Evolutionary conservation across 164 flowering plant species (phyloP), one percentile per base, ranked within the genome.

Genomic region (Macadamia integrifolia): DNA sequence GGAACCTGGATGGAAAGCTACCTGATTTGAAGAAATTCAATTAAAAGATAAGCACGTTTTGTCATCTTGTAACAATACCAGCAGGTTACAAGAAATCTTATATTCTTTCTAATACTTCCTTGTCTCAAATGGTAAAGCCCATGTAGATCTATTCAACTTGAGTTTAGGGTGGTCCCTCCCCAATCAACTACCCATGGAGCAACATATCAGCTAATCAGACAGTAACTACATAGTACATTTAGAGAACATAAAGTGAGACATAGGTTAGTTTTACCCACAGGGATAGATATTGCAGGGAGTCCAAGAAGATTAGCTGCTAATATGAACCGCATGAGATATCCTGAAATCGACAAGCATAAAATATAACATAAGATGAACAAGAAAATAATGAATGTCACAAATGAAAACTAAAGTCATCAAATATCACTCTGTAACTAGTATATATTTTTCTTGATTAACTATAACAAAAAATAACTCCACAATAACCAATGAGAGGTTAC

Each of bases 231-330:
- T 61, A 29, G 30, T 18, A 17, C 28, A 65, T 60, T 64, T 9
- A 48, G 17, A 29, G 57, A 18, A 42, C 28, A 46, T 46, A 61
- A 17, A 23, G 15, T 13, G n/a, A 49, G 1, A 40, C 14, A 58
- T 60, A 65, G 62, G 61, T 11, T 56, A 15, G 17, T n/a, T 72
- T 43, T 53, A 81, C 93, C 72, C 73, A 93, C 96, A 18, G 98
- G 98, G 61, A 94, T 85, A 69, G 96, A 76, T 49, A 90, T 92
- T 66, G 98, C 97, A 32, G 98, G 97, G 64, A 94, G 78, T 59
- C 98, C 98, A 73, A 94, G 92, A 77, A 94, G 92, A 80, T 94
- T 92, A 71, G 82, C 88, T 10, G 93, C 81, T 67, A 81, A n/a
- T 44, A 87, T 69, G 69, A 92, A 94, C 55, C 86, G 87, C 97